phyloP scores from a whole-genome alignment of 495 filamentous ascomycete species.

The Xylaria castorea region DNA sequence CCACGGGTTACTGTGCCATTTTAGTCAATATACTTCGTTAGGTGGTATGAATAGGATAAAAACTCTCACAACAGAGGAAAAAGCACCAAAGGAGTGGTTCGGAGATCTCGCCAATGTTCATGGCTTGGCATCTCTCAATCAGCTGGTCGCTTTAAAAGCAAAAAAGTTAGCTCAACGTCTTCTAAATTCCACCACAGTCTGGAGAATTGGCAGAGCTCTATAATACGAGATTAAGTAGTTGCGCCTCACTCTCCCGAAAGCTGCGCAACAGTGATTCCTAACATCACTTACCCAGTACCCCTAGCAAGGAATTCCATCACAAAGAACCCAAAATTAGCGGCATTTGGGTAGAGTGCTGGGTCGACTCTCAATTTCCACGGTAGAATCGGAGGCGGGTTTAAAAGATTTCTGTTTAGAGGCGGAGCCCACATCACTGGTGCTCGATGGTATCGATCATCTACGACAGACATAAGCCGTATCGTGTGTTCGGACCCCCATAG shows the following conservation, averaged over 20 bases:
- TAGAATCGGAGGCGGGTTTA: neutral
- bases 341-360: neutral
- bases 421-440: neutral
- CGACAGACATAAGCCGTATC: neutral
- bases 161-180: neutral
- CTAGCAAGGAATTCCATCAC: conserved; percentile 12
- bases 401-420: neutral
- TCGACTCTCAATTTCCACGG: conserved; percentile 4
- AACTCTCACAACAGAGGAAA: conserved; percentile 9
- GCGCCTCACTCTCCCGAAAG: neutral
- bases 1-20: neutral
- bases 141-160: neutral
- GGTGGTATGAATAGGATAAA: neutral
- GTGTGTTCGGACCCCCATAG: conserved; percentile 17
- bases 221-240: neutral
- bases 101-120: neutral
- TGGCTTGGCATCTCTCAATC: neutral
- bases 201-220: neutral
- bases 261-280: neutral
- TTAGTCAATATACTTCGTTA: neutral
- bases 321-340: neutral
- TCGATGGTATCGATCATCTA: neutral
- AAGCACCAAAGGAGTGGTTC: conserved; percentile 18
- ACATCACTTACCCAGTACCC: conserved; percentile 1
- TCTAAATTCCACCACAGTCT: neutral